Evolutionary conservation across 129 eudicot species (phyloP).

Genomic region (Arctium lappa): DNA sequence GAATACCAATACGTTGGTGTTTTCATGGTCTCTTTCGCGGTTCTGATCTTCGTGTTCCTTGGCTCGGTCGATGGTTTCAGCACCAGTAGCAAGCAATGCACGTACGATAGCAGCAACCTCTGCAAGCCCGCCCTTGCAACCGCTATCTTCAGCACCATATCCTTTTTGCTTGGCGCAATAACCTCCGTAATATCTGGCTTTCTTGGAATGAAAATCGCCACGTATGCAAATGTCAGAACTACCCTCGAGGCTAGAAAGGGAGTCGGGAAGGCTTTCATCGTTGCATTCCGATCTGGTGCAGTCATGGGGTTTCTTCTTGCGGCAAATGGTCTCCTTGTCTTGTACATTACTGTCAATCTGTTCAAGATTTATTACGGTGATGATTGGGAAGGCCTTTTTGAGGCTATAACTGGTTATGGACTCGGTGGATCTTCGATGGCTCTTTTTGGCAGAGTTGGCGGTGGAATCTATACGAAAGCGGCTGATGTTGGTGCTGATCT

Average conservation of each 20-base stretch:
- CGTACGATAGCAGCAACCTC: conserved; percentile 48
- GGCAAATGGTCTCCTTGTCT: conserved; percentile 70
- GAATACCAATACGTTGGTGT: conserved; percentile 64
- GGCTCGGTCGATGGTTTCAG: conserved; percentile 83
- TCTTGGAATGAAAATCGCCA: conserved; percentile 79
- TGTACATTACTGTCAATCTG: conserved; percentile 49
- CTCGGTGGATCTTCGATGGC: neutral
- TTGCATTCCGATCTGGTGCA: conserved; percentile 80
- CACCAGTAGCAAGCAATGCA: conserved; percentile 47
- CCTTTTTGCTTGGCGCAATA: conserved; percentile 66
- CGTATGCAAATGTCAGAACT: conserved; percentile 78
- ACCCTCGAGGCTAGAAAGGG: conserved; percentile 80
- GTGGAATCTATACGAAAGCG: neutral
- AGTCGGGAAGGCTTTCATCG: conserved; percentile 70
- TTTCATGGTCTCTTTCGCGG: conserved; percentile 68
- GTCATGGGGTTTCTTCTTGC: conserved; percentile 85
- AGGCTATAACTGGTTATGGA: neutral
- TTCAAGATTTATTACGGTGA: conserved; percentile 78
- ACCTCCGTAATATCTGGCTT: conserved; percentile 68
- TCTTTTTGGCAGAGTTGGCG: neutral
- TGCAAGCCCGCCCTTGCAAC: conserved; percentile 85
- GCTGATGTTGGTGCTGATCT: conserved; percentile 79
- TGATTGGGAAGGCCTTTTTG: conserved; percentile 80
- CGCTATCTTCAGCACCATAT: conserved; percentile 65
- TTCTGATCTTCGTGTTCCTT: conserved; percentile 64